Evolutionary conservation across 768 basidiomycete species (phyloP), one percentile per base, ranked within the genome.

Genomic region (Lyophyllum atratum): DNA sequence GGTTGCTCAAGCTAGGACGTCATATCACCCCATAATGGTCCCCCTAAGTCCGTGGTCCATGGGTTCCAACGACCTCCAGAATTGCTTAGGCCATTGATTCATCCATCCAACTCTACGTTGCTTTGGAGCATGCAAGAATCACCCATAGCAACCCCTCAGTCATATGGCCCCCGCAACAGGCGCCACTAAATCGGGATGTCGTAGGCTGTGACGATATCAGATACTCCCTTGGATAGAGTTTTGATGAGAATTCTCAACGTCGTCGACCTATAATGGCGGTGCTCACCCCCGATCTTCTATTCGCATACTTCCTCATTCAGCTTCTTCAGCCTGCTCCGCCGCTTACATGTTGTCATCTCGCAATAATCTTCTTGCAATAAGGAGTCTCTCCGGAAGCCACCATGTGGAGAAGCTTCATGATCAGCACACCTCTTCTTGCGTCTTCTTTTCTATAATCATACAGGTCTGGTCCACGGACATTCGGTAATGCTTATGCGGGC

Each of bases 401-500:
- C 34, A 44, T n/a, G 21, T 33, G 37, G 12, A 40, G 3, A 48
- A 12, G 52, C 59, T 59, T 59, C 54, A 45, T 55, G 54, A 55
- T 55, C 50, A 55, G 54, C 54, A n/a, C 10, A 55, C 43, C 49
- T 52, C 34, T 34, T 28, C 29, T n/a, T 12, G 24, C 54, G 51
- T 55, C 58, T 47, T 52, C 45, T 39, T 47, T 52, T 47, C 24
- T 34, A 14, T 48, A 44, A 4, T 49, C 49, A 26, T 17, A 8
- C 17, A 15, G 19, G 17, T 24, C 39, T 53, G 53, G 40, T 60
- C 59, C 55, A 45, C 48, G 42, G 51, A 22, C n/a, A n/a, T 48
- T 29, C 25, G 37, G 53, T 26, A 22, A 39, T 40, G 29, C 34
- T 19, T 17, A 11, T 54, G 25, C 24, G 14, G 10, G 10, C n/a